phyloP scores from a whole-genome alignment of 2,329 filamentous ascomycete species.

The Colletotrichum costaricense region DNA sequence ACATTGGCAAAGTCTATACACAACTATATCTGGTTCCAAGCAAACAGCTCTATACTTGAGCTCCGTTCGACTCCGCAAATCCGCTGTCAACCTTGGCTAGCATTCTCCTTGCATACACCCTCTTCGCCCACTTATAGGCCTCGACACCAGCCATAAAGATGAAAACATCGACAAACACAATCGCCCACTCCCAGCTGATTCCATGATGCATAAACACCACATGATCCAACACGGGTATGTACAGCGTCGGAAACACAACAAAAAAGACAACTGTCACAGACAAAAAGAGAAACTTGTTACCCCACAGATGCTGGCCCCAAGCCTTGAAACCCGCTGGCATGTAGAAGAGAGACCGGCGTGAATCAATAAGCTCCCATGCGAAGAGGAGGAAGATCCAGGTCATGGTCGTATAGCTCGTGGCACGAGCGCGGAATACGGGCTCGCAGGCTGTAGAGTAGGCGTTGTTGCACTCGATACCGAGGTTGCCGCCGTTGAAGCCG shows the following conservation, averaged over 20 bases:
- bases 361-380: slow-evolving; percentile 75
- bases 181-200: slow-evolving; percentile 55
- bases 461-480: slow-evolving; percentile 66
- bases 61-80: too few species aligned
- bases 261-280: slow-evolving; percentile 54
- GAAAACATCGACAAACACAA: slow-evolving; percentile 57
- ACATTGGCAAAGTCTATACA: too few species aligned
- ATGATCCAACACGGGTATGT: slow-evolving; percentile 62
- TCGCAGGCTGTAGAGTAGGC: slow-evolving; percentile 60
- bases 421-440: slow-evolving; percentile 70
- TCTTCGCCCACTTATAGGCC: slow-evolving; percentile 61
- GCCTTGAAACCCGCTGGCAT: slow-evolving; percentile 70
- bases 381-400: slow-evolving; percentile 76
- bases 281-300: slow-evolving; percentile 56
- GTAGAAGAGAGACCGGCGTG: slow-evolving; percentile 73
- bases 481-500: slow-evolving; percentile 58
- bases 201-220: slow-evolving; percentile 62
- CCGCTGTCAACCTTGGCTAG: too few species aligned
- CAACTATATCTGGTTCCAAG: too few species aligned
- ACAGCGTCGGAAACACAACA: slow-evolving; percentile 50
- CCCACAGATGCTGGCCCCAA: slow-evolving; percentile 70
- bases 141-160: slow-evolving; percentile 64
- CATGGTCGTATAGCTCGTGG: slow-evolving; percentile 73
- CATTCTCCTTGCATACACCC: slow-evolving; percentile 36
- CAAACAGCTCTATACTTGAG: too few species aligned